Evolutionary conservation across 805 yeast genomes (phyloP).

Genomic region (Wickerhamiella nectarea): DNA sequence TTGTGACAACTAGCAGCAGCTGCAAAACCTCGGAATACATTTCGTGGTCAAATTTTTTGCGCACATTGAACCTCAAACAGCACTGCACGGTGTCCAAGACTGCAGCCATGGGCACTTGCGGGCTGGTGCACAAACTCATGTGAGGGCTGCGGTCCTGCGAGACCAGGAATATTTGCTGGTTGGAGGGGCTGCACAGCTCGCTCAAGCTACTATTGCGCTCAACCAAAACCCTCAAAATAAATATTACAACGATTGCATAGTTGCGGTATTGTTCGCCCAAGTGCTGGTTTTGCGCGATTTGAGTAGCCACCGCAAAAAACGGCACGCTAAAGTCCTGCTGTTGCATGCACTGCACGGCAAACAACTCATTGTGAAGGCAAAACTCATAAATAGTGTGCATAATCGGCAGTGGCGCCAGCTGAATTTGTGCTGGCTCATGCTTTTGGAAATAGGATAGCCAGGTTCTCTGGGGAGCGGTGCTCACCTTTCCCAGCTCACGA

Average conservation of each 20-base stretch:
- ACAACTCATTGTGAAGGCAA: constrained; percentile 25
- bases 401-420: constrained; percentile 10
- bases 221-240: constrained; percentile 23
- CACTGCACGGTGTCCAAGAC: constrained; percentile 25
- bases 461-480: constrained; percentile 7
- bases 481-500: constrained; percentile 17
- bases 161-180: constrained; percentile 15
- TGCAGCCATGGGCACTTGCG: constrained; percentile 24
- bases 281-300: constrained; percentile 22
- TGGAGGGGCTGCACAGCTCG: constrained; percentile 9
- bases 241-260: constrained; percentile 24
- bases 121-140: constrained; percentile 16
- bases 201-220: constrained; percentile 19
- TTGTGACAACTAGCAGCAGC: constrained; percentile 18
- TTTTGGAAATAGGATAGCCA: constrained; percentile 5
- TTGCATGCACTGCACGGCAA: constrained; percentile 22
- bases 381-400: constrained; percentile 25
- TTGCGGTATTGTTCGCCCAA: constrained; percentile 18
- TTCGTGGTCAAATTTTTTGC: constrained; percentile 20
- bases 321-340: constrained; percentile 18
- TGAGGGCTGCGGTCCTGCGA: constrained; percentile 22
- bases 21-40: constrained; percentile 21
- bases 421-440: background rate
- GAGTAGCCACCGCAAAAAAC: constrained; percentile 24
- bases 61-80: constrained; percentile 25